Base-by-base conservation (phyloP, 306 rosid species). In the Castanea crenata region DNA sequence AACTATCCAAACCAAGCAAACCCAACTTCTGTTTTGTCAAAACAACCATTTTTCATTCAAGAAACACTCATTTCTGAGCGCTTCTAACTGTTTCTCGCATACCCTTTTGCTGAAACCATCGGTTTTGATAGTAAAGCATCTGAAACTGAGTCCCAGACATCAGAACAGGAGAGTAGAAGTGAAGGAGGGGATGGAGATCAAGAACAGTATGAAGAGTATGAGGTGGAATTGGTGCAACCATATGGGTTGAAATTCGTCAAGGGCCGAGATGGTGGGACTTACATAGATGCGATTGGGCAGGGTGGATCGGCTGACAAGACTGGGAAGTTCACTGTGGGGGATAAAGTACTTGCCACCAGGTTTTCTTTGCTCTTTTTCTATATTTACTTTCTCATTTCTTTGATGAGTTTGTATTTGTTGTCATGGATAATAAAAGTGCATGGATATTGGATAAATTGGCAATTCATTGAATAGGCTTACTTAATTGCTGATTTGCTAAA, bases 261-360 rank as follows among this genome's bases (percentile, higher is more conserved):
- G 79, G 99, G 99, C 69, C 78, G 89, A 21, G 99, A 91, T 76
- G 98, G 98, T 67, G 90, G 94, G 72, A 95, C 99, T 89, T 95
- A 95, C 76, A 91, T 95, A 75, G 98, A 95, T 83, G 99, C 98
- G 55, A 95, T 95, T 89, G 97, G 94, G 7, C 88, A 93, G 13
- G 99, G 98, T 8, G 99, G 98, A 16, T 71, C 77, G 19, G 99
- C 99, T 78, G 99, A 95, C 58, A 84, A 84, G 32, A 80, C 92
- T 56, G 97, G 93, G 59, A 73, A 78, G 64, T 93, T 95, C 83
- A 68, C 86, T 21, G 97, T 95, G 72, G 99, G 99, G 67, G 99
- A 95, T 85, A 92, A 52, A 91, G 99, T 95, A 14, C 44, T 95
- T 90, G 96, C 99, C 81, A 93, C 98, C 74, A 95, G 72, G 72